These are phyloP conservation scores for Macroventuria anomochaeta DNA, from an alignment of 2,329 filamentous ascomycete genomes.

Conservation along the genomic window DNA sequence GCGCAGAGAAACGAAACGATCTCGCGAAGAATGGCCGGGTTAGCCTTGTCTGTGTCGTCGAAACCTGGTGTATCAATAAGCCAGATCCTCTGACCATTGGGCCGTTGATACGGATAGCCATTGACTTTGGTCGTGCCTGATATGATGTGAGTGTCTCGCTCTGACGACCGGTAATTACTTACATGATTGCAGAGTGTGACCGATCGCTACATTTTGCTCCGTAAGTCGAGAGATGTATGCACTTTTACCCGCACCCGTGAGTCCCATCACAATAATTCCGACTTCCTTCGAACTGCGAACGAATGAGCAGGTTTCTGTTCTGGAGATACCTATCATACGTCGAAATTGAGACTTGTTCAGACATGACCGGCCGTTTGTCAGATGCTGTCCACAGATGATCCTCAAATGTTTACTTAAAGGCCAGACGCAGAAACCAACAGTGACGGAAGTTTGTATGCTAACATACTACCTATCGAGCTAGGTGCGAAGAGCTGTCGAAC, in stretches of 20 bases:
- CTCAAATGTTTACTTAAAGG: too few relatives aligned
- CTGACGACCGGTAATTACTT: not conserved
- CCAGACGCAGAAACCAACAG: too few relatives aligned
- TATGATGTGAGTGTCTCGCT: not conserved
- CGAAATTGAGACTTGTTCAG: too few relatives aligned
- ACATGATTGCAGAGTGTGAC: slow-evolving; percentile 13
- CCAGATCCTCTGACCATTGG: not conserved
- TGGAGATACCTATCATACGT: too few relatives aligned
- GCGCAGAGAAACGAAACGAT: slow-evolving; percentile 51
- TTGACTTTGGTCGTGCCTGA: not conserved
- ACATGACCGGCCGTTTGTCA: too few relatives aligned
- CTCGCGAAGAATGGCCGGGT: slow-evolving; percentile 52
- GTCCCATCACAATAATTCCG: slow-evolving; percentile 46
- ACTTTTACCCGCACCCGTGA: slow-evolving; percentile 53
- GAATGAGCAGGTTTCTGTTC: too few relatives aligned
- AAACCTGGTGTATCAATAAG: slow-evolving; percentile 59
- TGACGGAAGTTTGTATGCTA: too few relatives aligned
- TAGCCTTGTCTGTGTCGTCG: slow-evolving; percentile 53
- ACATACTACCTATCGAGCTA: too few relatives aligned
- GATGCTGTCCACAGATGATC: too few relatives aligned
- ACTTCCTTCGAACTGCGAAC: too few relatives aligned
- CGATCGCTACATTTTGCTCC: slow-evolving; percentile 27
- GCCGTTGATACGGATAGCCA: not conserved
- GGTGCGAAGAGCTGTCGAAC: too few relatives aligned
- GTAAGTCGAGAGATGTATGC: slow-evolving; percentile 42